Evolutionary conservation across 208 protist species (phyloP), one percentile per base, ranked within the genome.

Genomic region (Trypanosoma boissoni): DNA sequence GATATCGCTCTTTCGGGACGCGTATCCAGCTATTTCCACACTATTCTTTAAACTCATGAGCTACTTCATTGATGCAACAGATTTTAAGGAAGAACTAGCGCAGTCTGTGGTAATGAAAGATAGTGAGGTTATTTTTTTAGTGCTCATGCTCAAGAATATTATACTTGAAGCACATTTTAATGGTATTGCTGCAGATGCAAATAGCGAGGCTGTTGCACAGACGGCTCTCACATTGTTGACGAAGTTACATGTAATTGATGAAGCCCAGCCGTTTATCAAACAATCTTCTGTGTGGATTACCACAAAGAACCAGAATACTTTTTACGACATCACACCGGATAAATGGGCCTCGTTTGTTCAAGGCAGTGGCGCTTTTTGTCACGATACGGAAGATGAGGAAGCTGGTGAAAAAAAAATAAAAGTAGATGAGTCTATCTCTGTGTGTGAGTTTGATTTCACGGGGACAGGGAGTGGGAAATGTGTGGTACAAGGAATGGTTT

Each of bases 121-220:
- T 31, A 29, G 62, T 43, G 82, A 91, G 36, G 64, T 52, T 7
- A 70, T 76, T 28, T 63, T 76, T n/a, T 64, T 94, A 51, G 41
- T 91, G n/a, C 50, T 94, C n/a, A 57, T 68, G 16, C 62, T 94
- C 14, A 89, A 90, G 59, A 84, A 86, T 23, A 80, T 92, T 54
- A 72, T 88, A 10, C 64, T 86, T 68, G 74, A 82, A 9, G 57
- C 88, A 9, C 80, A 90, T 61, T 58, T 91, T 37, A 64, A 80
- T 63, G 88, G 88, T 61, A 77, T 94, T 28, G 59, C 87, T 23
- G 79, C 88, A 4, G 28, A 71, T 59, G 48, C 71, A 12, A 88
- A 82, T 61, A 67, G 71, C 34, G 88, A 88, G 62, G 81, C 77
- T n/a, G 83, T 92, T 10, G 83, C 83, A 39, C 73, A 88, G 61